Evolutionary conservation across 1,284 basidiomycete genomes (phyloP).

Genomic region (Trametes pubescens): DNA sequence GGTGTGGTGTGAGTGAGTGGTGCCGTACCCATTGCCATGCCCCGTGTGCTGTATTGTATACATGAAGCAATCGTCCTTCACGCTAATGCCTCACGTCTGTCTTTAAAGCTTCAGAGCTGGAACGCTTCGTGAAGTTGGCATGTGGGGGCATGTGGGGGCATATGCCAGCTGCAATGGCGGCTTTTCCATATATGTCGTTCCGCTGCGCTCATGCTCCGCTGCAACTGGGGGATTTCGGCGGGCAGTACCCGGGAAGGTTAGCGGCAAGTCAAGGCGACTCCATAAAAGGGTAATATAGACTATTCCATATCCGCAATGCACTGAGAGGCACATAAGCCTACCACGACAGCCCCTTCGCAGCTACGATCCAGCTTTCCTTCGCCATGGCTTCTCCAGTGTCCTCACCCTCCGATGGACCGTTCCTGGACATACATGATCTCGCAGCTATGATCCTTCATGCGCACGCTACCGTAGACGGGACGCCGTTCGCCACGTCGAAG

Average conservation of each 20-base stretch:
- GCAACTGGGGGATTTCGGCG: no score
- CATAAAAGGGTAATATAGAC: no score
- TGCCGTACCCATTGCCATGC: background rate
- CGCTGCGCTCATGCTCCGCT: no score
- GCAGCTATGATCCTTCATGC: conserved; percentile 31
- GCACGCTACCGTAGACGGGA: conserved; percentile 20
- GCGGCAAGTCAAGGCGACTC: no score
- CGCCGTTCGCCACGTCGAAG: conserved; percentile 22
- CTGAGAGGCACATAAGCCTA: no score
- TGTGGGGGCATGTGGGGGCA: no score
- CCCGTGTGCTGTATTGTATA: background rate
- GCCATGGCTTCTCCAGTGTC: background rate
- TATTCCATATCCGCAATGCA: no score
- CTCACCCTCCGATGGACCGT: background rate
- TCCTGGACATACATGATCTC: conserved; percentile 34
- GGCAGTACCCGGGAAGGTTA: no score
- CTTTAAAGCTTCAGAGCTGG: background rate
- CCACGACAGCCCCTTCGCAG: no score
- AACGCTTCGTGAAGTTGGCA: no score
- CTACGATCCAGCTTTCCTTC: background rate
- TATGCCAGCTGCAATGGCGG: no score
- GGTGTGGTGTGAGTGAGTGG: conserved; percentile 28
- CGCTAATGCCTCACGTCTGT: background rate
- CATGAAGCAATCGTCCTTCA: background rate
- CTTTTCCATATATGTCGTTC: no score